Base-by-base conservation (phyloP, 2,329 filamentous ascomycete genomes). In the Elsinoe australis region DNA sequence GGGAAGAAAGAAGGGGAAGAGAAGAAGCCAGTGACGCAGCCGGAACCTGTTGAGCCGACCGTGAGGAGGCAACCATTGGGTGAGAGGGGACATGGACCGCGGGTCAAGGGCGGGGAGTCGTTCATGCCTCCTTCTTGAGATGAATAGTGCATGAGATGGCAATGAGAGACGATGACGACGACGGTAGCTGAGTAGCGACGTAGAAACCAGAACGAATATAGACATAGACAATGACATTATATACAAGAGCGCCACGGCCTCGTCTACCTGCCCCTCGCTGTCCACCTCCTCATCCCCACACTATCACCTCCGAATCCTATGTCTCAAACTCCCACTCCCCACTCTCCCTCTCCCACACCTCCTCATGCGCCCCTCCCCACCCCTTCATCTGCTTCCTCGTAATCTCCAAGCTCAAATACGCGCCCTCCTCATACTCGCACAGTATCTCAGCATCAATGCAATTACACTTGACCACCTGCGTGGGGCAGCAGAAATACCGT, bases 51-150 rank as follows among this genome's bases (percentile, higher is more conserved):
- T 10, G 15, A 35, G 28, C 33, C 47, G 10, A 38, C 35, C n/a
- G 26, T 53, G n/a, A 24, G 50, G 5, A 22, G 47, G 4, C 49
- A 51, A 19, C 19, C 15, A 15, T 22, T 53, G n/a, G 52, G 52
- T 9, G 52, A 53, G 45, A 21, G 47, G 9, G 52, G 52, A 10
- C 52, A 53, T 29, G 52, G 52, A 8, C 52, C 52, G n/a, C 45
- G 49, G 33, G 29, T 51, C 17, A 50, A 50, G 12, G 45, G 46
- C 17, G 49, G 49, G 8, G 33, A 28, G 19, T 42, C 44, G 5
- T 39, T 35, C 12, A 48, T 51, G 49, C 49, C 32, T 8, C 35
- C 49, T 36, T 51, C 36, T 18, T 29, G 39, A 44, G 26, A 5
- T 7, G 21, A n/a, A n/a, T n/a, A n/a, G n/a, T n/a, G n/a, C n/a